Conservation (phyloP, 306 rosid genomes). For the Cucurbita argyrosperma region DNA sequence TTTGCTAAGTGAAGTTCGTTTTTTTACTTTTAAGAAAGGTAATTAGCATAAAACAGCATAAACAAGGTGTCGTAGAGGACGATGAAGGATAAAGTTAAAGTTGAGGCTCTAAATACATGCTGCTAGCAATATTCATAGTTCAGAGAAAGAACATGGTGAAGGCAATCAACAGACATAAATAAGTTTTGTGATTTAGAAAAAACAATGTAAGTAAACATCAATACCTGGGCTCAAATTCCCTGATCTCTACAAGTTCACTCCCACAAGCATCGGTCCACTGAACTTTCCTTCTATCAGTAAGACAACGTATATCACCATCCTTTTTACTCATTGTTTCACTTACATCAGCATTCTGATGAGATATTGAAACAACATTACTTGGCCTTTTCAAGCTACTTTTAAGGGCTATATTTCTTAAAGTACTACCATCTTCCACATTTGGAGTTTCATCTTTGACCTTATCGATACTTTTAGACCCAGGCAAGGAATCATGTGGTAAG, state of each 20-base stretch:
- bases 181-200: not conserved
- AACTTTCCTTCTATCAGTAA: conserved; percentile 56
- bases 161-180: not conserved
- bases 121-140: not conserved
- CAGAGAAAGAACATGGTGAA: not conserved
- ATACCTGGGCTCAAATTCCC: conserved; percentile 95
- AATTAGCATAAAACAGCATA: too few species aligned
- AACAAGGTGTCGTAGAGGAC: too few species aligned
- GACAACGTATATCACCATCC: conserved; percentile 26
- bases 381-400: conserved; percentile 76
- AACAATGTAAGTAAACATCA: not conserved
- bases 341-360: conserved; percentile 31
- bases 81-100: too few species aligned
- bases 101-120: too few species aligned
- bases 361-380: conserved; percentile 21
- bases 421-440: conserved; percentile 20
- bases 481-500: conserved; percentile 64
- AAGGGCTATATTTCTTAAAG: conserved; percentile 32
- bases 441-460: conserved; percentile 30
- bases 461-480: conserved; percentile 33
- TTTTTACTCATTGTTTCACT: conserved; percentile 24
- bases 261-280: conserved; percentile 93
- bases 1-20: too few species aligned
- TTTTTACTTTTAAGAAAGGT: too few species aligned
- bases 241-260: conserved; percentile 66